Evolutionary conservation across 768 basidiomycete species (phyloP), one percentile per base, ranked within the genome.

Genomic region (Rhodotorula kratochvilovae): DNA sequence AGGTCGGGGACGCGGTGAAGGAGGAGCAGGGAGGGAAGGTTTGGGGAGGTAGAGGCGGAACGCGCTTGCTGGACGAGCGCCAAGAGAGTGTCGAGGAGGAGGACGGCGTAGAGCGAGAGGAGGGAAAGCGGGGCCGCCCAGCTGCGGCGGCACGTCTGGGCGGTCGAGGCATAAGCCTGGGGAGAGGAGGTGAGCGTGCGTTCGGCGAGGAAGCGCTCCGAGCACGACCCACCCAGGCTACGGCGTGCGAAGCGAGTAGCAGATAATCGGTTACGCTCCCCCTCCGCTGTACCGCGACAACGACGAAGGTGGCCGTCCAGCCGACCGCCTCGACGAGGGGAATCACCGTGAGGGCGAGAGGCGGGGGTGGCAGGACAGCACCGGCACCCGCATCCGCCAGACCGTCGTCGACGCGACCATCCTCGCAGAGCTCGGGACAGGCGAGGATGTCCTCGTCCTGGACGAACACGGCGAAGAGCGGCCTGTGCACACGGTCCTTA

Each of bases 301-400:
- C 5, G 35, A 48, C 17, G 23, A 31, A 17, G 16, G 33, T 46
- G 35, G 21, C 50, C 5, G 39, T 19, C 63, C 72, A 59, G 27
- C 57, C 54, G 53, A 63, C 12, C 10, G 36, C 39, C 33, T 73
- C 67, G 45, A 63, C 33, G 15, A 67, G 50, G 3, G 72, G 71
- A 2, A 68, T 27, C 48, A 68, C 48, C 2, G 46, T 43, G 10
- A 68, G 23, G 5, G 61, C 27, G 21, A 66, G 13, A 2, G 67
- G 60, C 33, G 67, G 67, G 2, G 64, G 61, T 17, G 67, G 61
- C 21, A 63, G 46, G 35, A 50, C 53, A 3, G 55, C 54, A 13
- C 39, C 39, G 6, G 39, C 15, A 50, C 67, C 5, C 33, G 19
- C 5, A 27, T 16, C 5, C 27, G 5, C 33, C 21, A 15, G 17